Evolutionary conservation across 164 flowering plant genomes (phyloP), one percentile per base, ranked within the genome.

Genomic region (Taxillus chinensis): DNA sequence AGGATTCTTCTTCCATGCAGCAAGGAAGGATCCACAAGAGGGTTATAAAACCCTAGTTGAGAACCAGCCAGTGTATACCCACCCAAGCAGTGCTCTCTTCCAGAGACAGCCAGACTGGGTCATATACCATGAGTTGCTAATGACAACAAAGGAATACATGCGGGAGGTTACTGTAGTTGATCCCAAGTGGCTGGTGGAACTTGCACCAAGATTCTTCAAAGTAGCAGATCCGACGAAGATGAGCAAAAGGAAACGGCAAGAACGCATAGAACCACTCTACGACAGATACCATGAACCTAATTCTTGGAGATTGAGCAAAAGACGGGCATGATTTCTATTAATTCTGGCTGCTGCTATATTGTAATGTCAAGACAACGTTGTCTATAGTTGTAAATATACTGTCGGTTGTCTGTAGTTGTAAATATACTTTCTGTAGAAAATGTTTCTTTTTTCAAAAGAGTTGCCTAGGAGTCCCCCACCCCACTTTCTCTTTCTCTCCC

Each of bases 61-160:
- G 38, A 55, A 55, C 40, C 58, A 55, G 58, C 58, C 58, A 11
- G 58, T 55, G n/a, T 55, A 55, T 55, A 55, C 16, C 13, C 58
- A 55, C 58, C 58, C 58, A 7, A 55, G 58, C 40, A 55, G 58
- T 15, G 58, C 58, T 17, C 58, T 55, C 13, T 55, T 55, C 58
- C 58, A 55, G 58, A 55, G 58, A 11, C 58, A 55, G 12, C 8
- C 58, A 38, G 58, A 55, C 58, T 55, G 58, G 58, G 58, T 55
- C 40, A 55, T 55, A 5, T 55, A 55, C 40, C 58, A 55, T 4
- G 58, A 55, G 13, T 38, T 55, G 4, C 37, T 55, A 7, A 55
- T 55, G 58, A 55, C 58, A 3, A 55, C 58, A 11, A 55, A 55
- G 37, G 58, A 55, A 38, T 55, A 55, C 40, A 55, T 55, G 58